Conservation (phyloP, 257 asterid species). For the Linderniella brevidens region DNA sequence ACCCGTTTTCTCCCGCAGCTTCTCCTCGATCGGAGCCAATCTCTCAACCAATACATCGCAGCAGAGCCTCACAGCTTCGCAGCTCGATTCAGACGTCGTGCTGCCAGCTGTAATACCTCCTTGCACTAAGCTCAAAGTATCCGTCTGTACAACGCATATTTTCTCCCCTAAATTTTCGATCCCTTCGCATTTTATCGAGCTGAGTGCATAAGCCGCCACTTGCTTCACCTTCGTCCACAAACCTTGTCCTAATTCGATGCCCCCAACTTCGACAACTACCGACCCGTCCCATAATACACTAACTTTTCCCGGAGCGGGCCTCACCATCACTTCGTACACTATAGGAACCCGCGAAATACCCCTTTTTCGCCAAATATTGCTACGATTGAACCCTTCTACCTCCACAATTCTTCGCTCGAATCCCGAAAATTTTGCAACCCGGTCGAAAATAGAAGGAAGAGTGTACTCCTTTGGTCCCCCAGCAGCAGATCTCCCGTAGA, state of each 20-base stretch:
- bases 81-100: conserved; percentile 72
- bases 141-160: conserved; percentile 55
- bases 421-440: conserved; percentile 26
- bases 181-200: conserved; percentile 33
- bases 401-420: conserved; percentile 17
- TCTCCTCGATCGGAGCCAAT: conserved; percentile 24
- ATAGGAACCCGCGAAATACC: conserved; percentile 64
- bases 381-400: conserved; percentile 26
- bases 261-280: conserved; percentile 64
- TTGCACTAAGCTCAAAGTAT: conserved; percentile 57
- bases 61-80: conserved; percentile 61
- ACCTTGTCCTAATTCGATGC: conserved; percentile 74
- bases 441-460: conserved; percentile 41
- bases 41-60: conserved; percentile 50
- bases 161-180: conserved; percentile 33
- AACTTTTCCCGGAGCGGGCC: conserved; percentile 48
- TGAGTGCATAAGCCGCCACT: conserved; percentile 43
- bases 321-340: conserved; percentile 17
- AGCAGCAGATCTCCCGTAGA: conserved; percentile 23
- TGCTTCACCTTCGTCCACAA: conserved; percentile 67
- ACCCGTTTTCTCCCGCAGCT: conserved; percentile 33
- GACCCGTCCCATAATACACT: conserved; percentile 60
- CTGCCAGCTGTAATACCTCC: conserved; percentile 61
- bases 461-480: conserved; percentile 33
- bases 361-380: conserved; percentile 35